phyloP scores from a whole-genome alignment of 192 early-diverging fungal species.

The Podila clonocystis region DNA sequence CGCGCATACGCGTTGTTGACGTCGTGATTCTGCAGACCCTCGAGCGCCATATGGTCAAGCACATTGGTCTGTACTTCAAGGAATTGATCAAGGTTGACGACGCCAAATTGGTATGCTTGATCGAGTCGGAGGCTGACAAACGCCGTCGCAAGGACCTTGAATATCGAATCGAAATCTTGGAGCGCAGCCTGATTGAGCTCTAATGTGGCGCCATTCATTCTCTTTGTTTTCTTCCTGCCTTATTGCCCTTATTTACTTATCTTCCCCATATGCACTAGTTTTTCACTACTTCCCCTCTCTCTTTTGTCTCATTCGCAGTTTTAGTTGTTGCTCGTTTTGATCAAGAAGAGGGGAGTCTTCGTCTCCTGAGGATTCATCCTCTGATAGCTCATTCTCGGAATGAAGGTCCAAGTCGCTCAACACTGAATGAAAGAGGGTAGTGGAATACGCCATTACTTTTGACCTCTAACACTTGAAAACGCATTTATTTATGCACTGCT shows the following conservation, averaged over 20 bases:
- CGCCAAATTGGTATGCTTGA: constrained; percentile 3
- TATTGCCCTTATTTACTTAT: not conserved
- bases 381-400: not conserved
- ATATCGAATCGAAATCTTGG: not conserved
- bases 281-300: too few species aligned
- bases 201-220: not conserved
- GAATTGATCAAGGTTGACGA: not conserved
- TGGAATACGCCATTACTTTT: not conserved
- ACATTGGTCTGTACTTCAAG: not conserved
- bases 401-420: not conserved
- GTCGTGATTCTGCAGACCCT: constrained; percentile 6
- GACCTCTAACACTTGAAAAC: not conserved
- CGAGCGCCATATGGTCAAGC: constrained; percentile 11
- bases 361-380: not conserved
- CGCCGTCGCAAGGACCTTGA: not conserved
- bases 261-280: not conserved
- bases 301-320: too few species aligned
- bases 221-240: not conserved
- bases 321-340: too few species aligned
- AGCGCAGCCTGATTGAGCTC: not conserved
- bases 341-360: constrained; percentile 1
- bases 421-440: not conserved
- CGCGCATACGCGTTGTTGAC: not conserved
- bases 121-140: not conserved
- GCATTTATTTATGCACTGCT: not conserved